These are phyloP conservation scores for Cercospora zeina DNA, from an alignment of 2,329 filamentous ascomycete species.

Conservation along the genomic window DNA sequence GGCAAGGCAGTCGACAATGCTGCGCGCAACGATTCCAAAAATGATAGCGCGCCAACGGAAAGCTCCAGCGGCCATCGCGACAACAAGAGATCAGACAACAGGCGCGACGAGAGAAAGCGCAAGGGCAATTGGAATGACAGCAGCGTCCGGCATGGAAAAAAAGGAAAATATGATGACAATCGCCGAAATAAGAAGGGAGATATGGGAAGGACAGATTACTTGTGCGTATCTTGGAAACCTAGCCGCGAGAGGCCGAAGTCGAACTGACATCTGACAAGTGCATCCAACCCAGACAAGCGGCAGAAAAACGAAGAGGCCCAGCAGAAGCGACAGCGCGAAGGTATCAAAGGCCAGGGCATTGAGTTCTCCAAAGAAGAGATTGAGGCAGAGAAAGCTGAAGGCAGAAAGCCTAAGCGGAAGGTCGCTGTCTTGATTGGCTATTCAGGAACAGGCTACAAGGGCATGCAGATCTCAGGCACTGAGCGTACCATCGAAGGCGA, in stretches of 20 bases:
- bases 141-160: constrained; percentile 31
- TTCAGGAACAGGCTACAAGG: constrained; percentile 92
- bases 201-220: constrained; percentile 66
- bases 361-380: constrained; percentile 76
- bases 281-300: constrained; percentile 50
- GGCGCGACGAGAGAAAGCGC: constrained; percentile 32
- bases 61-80: constrained; percentile 12
- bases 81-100: constrained; percentile 23
- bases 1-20: constrained; percentile 28
- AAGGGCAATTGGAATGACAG: constrained; percentile 35
- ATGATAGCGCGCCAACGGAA: constrained; percentile 14
- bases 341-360: constrained; percentile 44
- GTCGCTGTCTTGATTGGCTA: constrained; percentile 95
- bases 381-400: constrained; percentile 79
- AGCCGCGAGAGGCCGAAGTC: constrained; percentile 25
- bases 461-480: constrained; percentile 73
- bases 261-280: constrained; percentile 47
- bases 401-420: constrained; percentile 88
- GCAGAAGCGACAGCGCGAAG: constrained; percentile 49
- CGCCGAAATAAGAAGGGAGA: constrained; percentile 60
- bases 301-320: constrained; percentile 47
- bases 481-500: constrained; percentile 95
- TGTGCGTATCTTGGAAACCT: constrained; percentile 50
- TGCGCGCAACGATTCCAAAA: constrained; percentile 23
- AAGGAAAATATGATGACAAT: constrained; percentile 35